A percentile compares a stretch with the other conserved stretches of the same genome.
phyloP scores from a whole-genome alignment of 2,329 filamentous ascomycete species.

The Fusarium pseudonygamai region DNA sequence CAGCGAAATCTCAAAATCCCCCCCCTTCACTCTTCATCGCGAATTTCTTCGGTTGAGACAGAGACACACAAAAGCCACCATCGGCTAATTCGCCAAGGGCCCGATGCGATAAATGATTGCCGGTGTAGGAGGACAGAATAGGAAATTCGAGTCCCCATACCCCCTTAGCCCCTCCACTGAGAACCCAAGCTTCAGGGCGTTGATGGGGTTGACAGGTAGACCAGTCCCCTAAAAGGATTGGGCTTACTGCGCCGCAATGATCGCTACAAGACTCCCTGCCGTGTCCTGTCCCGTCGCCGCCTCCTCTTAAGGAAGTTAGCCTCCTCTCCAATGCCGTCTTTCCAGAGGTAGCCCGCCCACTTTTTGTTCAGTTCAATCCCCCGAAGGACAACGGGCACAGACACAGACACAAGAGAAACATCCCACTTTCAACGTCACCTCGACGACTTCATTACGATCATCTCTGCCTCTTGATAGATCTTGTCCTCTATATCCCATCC shows the following conservation, averaged over 20 bases:
- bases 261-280: slow-evolving; percentile 6
- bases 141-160: background rate
- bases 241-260: slow-evolving; percentile 14
- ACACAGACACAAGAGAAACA: slow-evolving; percentile 1
- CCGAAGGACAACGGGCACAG: background rate
- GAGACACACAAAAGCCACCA: background rate
- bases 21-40: background rate
- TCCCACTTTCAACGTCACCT: slow-evolving; percentile 28
- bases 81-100: background rate
- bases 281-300: background rate
- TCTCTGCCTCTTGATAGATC: background rate
- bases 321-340: background rate
- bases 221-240: background rate
- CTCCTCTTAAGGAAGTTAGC: background rate
- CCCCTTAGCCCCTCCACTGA: background rate
- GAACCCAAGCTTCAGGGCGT: background rate
- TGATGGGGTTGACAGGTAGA: background rate
- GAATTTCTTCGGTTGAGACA: background rate
- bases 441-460: slow-evolving; percentile 9
- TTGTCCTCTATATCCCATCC: background rate
- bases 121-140: slow-evolving; percentile 3
- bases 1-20: background rate
- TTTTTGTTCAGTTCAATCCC: background rate
- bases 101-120: background rate
- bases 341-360: slow-evolving; percentile 6